phyloP scores from a whole-genome alignment of 345 rosid species.

The Salix viminalis region DNA sequence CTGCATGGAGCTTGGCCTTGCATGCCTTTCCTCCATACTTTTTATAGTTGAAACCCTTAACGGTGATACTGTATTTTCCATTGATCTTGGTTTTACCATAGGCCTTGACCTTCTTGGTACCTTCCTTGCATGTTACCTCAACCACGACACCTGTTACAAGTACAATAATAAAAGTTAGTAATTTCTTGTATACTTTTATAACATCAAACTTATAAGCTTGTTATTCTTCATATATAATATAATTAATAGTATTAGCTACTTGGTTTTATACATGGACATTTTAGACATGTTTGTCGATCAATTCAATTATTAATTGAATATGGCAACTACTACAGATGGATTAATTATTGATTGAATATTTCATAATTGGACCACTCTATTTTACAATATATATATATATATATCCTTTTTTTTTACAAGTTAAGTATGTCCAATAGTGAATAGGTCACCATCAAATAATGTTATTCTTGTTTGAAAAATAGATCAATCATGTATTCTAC shows the following conservation, averaged over 20 bases:
- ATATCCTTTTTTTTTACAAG: no score
- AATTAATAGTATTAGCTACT: no score
- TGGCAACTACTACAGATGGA: no score
- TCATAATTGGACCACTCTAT: no score
- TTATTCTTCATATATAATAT: no score
- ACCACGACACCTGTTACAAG: constrained; percentile 22
- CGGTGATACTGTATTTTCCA: constrained; percentile 23
- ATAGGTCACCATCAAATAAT: neutral
- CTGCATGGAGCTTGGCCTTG: constrained; percentile 28
- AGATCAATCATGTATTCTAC: neutral
- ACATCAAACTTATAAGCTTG: neutral
- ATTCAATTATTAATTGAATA: no score
- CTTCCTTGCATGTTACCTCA: constrained; percentile 28
- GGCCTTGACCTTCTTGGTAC: constrained; percentile 18
- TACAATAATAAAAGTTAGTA: neutral
- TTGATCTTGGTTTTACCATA: constrained; percentile 30
- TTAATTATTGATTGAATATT: no score
- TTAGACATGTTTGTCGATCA: no score
- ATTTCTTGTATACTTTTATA: neutral
- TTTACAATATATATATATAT: no score
- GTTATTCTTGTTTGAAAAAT: neutral
- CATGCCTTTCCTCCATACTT: constrained; percentile 31
- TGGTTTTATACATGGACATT: no score
- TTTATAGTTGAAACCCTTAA: constrained; percentile 20
- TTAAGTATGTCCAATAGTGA: neutral